Percentiles rank a stretch among this genome's conserved stretches.
Evolutionary conservation across 805 yeast species (phyloP).

Genomic region (Nematodospora valgi): DNA sequence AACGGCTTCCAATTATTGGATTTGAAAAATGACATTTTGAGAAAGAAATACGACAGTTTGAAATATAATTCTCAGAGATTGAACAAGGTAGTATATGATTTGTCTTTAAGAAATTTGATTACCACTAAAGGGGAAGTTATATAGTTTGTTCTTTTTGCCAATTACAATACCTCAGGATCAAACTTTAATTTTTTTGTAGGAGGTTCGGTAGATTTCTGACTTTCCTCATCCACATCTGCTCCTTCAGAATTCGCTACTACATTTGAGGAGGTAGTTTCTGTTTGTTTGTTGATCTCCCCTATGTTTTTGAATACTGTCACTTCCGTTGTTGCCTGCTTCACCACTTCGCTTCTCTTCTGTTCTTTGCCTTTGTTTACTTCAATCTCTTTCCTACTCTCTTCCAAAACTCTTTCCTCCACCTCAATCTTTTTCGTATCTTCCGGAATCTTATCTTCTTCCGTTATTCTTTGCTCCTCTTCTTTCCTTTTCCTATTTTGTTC

Average conservation of each 20-base stretch:
- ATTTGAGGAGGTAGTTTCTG: no score
- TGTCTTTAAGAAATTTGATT: slow-evolving; percentile 18
- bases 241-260: no score
- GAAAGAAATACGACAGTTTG: slow-evolving; percentile 27
- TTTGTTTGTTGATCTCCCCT: no score
- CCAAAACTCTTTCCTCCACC: not conserved
- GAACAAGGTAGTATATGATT: slow-evolving; percentile 24
- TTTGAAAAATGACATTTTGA: slow-evolving; percentile 24
- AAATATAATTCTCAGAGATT: slow-evolving; percentile 26
- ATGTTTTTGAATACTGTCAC: no score
- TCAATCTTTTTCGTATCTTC: not conserved
- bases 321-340: no score
- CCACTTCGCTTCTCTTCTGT: not conserved
- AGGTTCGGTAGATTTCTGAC: no score
- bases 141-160: not conserved
- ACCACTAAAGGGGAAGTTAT: slow-evolving; percentile 11
- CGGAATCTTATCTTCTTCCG: not conserved
- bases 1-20: slow-evolving; percentile 26
- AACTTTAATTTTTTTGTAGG: slow-evolving; percentile 2
- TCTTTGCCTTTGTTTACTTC: not conserved
- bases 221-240: no score
- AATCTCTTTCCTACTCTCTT: not conserved
- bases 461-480: not conserved
- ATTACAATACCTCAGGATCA: not conserved
- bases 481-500: not conserved